Evolutionary conservation across 2,329 filamentous ascomycete species (phyloP).

Genomic region (Fusarium torulosum): DNA sequence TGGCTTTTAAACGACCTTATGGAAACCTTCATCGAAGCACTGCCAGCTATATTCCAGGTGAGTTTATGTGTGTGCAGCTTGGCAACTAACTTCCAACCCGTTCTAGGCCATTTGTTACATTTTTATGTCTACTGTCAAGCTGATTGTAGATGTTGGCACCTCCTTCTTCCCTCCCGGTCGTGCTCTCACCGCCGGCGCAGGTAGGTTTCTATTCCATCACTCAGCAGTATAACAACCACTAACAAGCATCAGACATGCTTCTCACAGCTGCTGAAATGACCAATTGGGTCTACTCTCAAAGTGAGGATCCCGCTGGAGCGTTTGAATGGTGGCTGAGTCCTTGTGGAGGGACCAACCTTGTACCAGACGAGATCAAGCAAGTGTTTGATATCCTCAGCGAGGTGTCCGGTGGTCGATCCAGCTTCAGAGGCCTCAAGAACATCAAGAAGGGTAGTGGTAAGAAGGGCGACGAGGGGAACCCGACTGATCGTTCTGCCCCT

Average conservation of each 20-base stretch:
- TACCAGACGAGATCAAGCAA: constrained; percentile 8
- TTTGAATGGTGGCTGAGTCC: constrained; percentile 3
- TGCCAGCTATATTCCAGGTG: no score
- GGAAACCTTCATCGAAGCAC: no score
- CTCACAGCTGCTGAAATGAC: neutral
- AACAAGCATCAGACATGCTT: neutral
- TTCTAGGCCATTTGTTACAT: no score
- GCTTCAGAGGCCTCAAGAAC: neutral
- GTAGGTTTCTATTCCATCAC: no score
- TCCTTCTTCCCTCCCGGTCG: no score
- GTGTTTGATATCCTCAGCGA: constrained; percentile 1
- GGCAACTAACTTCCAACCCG: no score
- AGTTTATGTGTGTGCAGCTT: no score
- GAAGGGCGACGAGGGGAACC: neutral
- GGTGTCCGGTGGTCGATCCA: neutral
- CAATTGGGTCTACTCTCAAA: neutral
- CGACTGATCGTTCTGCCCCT: neutral
- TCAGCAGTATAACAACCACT: no score
- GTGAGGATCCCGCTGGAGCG: neutral
- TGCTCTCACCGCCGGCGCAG: no score
- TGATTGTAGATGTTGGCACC: no score
- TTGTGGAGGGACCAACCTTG: neutral
- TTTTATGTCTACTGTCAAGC: no score
- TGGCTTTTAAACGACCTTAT: no score
- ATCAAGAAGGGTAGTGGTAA: neutral